Evolutionary conservation across 2,329 filamentous ascomycete species (phyloP).

Genomic region (Exophiala bonariae): DNA sequence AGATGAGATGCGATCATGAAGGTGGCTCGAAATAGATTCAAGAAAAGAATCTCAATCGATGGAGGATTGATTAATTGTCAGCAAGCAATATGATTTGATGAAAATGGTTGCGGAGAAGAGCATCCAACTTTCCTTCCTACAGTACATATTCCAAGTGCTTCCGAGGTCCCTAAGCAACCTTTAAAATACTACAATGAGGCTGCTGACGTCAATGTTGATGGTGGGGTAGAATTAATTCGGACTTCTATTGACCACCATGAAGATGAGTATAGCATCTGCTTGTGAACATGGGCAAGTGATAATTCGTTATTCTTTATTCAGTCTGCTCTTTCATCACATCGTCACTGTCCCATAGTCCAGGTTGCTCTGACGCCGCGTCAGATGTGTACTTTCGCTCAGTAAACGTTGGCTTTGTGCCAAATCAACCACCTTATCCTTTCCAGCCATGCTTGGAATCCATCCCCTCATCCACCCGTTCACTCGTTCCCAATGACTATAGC

Average conservation of each 20-base stretch:
- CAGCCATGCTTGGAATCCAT: conserved; percentile 58
- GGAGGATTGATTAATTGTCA: background rate
- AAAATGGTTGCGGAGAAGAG: background rate
- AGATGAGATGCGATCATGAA: conserved; percentile 24
- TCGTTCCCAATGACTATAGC: conserved; percentile 52
- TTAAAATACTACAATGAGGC: no score
- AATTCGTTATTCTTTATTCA: background rate
- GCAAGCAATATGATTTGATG: background rate
- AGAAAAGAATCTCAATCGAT: no score
- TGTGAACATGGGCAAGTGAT: no score
- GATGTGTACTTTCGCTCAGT: conserved; percentile 23
- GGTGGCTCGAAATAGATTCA: background rate
- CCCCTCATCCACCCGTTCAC: conserved; percentile 67
- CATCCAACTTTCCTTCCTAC: no score
- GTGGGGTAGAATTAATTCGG: no score
- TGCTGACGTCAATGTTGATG: no score
- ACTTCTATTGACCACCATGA: no score
- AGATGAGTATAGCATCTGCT: no score
- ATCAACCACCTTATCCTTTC: conserved; percentile 34
- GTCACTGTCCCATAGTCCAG: conserved; percentile 21
- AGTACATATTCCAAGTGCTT: no score
- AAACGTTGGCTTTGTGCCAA: conserved; percentile 28
- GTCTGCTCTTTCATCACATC: conserved; percentile 1
- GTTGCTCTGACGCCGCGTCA: conserved; percentile 17
- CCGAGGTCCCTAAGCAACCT: no score